Conservation (phyloP, 78 protist species). For the Tieghemostelium lacteum region DNA sequence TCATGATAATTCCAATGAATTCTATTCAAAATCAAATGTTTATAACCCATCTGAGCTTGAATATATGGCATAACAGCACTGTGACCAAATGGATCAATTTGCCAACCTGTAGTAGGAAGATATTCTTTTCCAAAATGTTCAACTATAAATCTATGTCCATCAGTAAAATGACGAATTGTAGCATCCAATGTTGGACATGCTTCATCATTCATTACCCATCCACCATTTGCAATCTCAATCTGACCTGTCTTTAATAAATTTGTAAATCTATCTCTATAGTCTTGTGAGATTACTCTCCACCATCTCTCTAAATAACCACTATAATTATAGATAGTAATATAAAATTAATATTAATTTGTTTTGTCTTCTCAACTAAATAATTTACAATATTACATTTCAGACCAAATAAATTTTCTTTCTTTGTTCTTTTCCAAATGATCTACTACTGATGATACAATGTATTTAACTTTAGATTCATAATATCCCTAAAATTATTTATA, state of each 20-base stretch:
- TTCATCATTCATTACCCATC: conserved; percentile 45
- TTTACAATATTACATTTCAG: conserved; percentile 41
- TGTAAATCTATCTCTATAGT: conserved; percentile 7
- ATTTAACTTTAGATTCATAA: not conserved
- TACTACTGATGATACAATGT: not conserved
- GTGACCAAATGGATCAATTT: conserved; percentile 75
- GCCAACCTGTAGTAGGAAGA: conserved; percentile 56
- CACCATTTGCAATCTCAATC: conserved; percentile 42
- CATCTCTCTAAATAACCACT: conserved; percentile 46
- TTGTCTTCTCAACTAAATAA: not conserved
- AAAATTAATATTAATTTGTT: not conserved
- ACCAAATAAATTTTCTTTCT: conserved; percentile 58
- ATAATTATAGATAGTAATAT: conserved; percentile 44
- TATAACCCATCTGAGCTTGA: conserved; percentile 45
- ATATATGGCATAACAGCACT: conserved; percentile 25
- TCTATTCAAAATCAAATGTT: conserved; percentile 30
- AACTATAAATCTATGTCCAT: conserved; percentile 46
- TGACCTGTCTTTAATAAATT: not conserved
- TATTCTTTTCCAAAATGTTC: conserved; percentile 39
- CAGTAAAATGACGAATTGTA: conserved; percentile 24
- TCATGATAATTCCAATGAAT: conserved; percentile 11
- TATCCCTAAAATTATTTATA: not conserved
- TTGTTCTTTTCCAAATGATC: not conserved
- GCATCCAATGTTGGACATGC: conserved; percentile 20
- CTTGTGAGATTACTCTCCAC: conserved; percentile 2